Percentiles rank a stretch among this genome's conserved stretches.
Evolutionary conservation across 2,329 filamentous ascomycete genomes (phyloP).

Genomic region (Colletotrichum eremochloae): DNA sequence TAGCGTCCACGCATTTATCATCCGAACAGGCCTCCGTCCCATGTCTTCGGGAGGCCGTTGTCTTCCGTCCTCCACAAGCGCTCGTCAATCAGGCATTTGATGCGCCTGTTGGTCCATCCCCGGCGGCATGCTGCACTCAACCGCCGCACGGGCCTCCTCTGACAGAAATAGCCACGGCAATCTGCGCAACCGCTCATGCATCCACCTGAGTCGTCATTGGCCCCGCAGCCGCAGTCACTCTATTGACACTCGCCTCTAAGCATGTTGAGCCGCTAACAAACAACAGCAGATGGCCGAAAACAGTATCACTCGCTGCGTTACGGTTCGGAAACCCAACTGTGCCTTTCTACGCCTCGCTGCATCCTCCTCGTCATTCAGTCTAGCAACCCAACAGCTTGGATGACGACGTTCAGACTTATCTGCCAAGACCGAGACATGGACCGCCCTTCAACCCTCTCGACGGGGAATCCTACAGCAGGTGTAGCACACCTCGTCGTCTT

Average conservation of each 20-base stretch:
- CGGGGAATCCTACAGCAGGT: constrained; percentile 5
- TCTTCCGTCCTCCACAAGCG: constrained; percentile 30
- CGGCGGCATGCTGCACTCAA: constrained; percentile 24
- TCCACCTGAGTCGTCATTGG: constrained; percentile 23
- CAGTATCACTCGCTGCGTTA: constrained; percentile 13
- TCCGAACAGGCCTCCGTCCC: constrained; percentile 31
- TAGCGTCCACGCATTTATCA: constrained; percentile 16
- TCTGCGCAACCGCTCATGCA: constrained; percentile 38
- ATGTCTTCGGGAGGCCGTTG: constrained; percentile 8
- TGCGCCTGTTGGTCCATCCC: constrained; percentile 12
- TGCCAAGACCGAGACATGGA: constrained; percentile 30
- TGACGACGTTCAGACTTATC: constrained; percentile 25
- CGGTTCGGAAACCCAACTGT: constrained; percentile 22
- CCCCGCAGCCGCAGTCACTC: constrained; percentile 32
- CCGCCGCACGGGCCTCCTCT: constrained; percentile 24
- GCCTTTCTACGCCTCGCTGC: not conserved
- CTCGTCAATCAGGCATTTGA: not conserved
- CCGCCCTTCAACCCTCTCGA: constrained; percentile 1
- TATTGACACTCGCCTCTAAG: constrained; percentile 9
- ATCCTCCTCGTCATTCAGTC: constrained; percentile 32
- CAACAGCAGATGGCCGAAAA: constrained; percentile 26
- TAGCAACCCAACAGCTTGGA: constrained; percentile 34
- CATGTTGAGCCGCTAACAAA: constrained; percentile 18
- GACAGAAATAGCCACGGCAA: constrained; percentile 40
- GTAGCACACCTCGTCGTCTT: constrained; percentile 14